Base-by-base conservation (phyloP, 495 filamentous ascomycete genomes). In the Neurospora sublineolata region DNA sequence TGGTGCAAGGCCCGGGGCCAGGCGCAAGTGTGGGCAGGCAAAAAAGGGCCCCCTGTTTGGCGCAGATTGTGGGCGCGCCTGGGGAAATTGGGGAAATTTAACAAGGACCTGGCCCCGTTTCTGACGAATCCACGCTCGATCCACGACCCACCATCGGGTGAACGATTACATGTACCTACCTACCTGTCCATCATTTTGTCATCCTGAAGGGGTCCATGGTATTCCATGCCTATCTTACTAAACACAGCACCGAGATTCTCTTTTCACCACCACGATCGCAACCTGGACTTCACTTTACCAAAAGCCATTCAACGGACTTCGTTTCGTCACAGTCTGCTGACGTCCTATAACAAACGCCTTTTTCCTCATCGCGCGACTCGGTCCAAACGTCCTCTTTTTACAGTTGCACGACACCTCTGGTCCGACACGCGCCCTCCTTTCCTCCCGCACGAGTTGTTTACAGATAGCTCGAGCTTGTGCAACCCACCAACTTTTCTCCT, bases 371-470 rank as follows among this genome's bases (percentile, higher is more conserved):
- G 27, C 52, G 52, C 52, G 23, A 33, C 20, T 60, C 52, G 20
- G 46, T 27, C 11, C 11, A 58, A 58, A 58, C 20, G 68, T 72
- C 68, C 71, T 78, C 75, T 72, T 42, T 42, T n/a, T 9, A 20
- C 41, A 44, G 41, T 78, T 76, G 69, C 52, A 69, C 71, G 39
- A 52, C 69, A 68, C 12, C 37, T 18, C 30, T 18, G 2, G 9
- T 10, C 37, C 39, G 7, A 70, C 6, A n/a, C 73, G 58, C 39
- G 20, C 36, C 42, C 73, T 42, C n/a, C 30, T 46, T 52, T 41
- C 10, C 68, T 14, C 27, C 52, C 33, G 52, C 27, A 64, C 52
- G 27, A 33, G 52, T 64, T 64, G 52, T 64, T 64, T 64, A 64
- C 52, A 14, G 14, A 33, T 64, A 64, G 52, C 52, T 64, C 52